These are phyloP conservation scores for Trichoderma brevicompactum DNA, from an alignment of 2,329 filamentous ascomycete genomes.

Conservation along the genomic window DNA sequence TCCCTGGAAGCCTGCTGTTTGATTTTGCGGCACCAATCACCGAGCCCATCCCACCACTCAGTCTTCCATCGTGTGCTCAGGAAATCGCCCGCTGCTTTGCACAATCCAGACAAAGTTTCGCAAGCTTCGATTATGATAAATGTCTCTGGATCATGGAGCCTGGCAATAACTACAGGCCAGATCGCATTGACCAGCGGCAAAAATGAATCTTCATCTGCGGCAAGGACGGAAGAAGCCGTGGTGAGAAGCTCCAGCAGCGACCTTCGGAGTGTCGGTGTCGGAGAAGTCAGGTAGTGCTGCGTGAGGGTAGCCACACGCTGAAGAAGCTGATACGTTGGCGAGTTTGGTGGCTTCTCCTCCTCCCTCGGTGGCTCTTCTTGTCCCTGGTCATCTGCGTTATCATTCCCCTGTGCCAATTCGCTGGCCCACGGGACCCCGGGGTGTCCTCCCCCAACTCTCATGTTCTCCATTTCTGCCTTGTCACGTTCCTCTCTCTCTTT, in stretches of 20 bases:
- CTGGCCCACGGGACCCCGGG: conserved; percentile 46
- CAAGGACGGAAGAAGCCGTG: conserved; percentile 72
- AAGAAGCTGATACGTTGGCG: conserved; percentile 79
- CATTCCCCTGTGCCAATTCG: conserved; percentile 39
- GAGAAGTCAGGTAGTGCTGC: conserved; percentile 87
- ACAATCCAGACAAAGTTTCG: conserved; percentile 69
- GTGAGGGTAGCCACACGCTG: conserved; percentile 81
- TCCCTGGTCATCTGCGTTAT: conserved; percentile 42
- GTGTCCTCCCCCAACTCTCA: conserved; percentile 39
- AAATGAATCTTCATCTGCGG: conserved; percentile 78
- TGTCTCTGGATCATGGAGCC: conserved; percentile 67
- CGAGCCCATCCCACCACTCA: conserved; percentile 67
- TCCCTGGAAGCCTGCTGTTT: conserved; percentile 46
- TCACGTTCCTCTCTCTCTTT: conserved; percentile 42
- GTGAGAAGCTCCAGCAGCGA: conserved; percentile 77
- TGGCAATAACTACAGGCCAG: conserved; percentile 80
- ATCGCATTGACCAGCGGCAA: conserved; percentile 87
- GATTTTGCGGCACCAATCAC: conserved; percentile 52
- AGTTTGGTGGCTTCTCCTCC: conserved; percentile 65
- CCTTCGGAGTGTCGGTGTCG: conserved; percentile 76
- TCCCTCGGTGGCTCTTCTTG: conserved; percentile 42
- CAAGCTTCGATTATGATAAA: conserved; percentile 74
- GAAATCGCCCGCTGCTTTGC: conserved; percentile 77
- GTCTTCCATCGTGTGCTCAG: conserved; percentile 74
- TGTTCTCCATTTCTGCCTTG: conserved; percentile 44